Evolutionary conservation across 352 stramenopile genomes (phyloP).

Genomic region (Globisporangium polare): DNA sequence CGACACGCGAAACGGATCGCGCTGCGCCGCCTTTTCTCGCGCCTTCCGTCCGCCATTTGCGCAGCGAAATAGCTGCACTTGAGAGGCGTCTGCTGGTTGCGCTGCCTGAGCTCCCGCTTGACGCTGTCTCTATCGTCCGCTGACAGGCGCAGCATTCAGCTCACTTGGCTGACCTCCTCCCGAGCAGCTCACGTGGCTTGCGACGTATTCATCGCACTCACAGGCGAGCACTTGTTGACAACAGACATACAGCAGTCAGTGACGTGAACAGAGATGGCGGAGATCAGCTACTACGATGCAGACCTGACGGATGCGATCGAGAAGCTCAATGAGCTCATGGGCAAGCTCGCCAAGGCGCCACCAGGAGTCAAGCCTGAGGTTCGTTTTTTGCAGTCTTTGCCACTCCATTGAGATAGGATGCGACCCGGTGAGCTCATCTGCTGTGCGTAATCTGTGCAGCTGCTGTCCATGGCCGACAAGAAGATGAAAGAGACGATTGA

Average conservation of each 20-base stretch:
- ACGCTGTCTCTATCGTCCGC: not conserved
- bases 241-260: not conserved
- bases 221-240: too few relatives aligned
- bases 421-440: not conserved
- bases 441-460: conserved; percentile 22
- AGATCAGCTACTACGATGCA: conserved; percentile 87
- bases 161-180: not conserved
- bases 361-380: conserved; percentile 67
- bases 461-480: conserved; percentile 73
- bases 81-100: not conserved
- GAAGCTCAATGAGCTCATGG: conserved; percentile 85
- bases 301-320: conserved; percentile 80
- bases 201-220: not conserved
- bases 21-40: conserved; percentile 3
- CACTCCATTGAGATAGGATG: not conserved
- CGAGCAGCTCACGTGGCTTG: not conserved
- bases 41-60: not conserved
- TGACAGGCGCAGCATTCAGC: not conserved
- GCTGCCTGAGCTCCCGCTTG: not conserved
- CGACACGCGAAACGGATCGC: conserved; percentile 4
- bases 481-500: conserved; percentile 82
- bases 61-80: not conserved
- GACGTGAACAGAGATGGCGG: conserved; percentile 42
- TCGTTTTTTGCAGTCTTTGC: conserved; percentile 1
- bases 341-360: conserved; percentile 75